Percentiles rank a stretch among this genome's conserved stretches.
Conservation (phyloP, 495 filamentous ascomycete genomes). For the Aspergillus funiculosus region DNA sequence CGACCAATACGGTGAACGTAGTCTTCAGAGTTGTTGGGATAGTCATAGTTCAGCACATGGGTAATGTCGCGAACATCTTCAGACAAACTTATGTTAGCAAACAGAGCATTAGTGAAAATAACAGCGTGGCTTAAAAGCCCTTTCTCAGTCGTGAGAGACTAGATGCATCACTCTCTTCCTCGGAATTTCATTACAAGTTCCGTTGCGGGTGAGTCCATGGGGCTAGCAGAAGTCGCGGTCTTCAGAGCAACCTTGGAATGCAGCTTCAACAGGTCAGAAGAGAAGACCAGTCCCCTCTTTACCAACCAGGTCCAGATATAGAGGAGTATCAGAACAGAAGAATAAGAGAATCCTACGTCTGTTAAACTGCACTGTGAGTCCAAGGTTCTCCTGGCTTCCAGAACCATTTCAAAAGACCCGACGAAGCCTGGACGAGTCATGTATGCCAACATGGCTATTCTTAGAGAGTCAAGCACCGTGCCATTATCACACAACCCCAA, state of each 20-base stretch:
- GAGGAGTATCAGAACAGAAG: slow-evolving; percentile 57
- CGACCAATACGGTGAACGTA: slow-evolving; percentile 97
- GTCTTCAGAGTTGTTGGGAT: slow-evolving; percentile 99
- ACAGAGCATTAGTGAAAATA: slow-evolving; percentile 42
- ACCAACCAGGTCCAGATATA: slow-evolving; percentile 65
- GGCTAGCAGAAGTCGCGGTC: slow-evolving; percentile 65
- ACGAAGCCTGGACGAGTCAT: slow-evolving; percentile 79
- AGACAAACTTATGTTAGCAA: slow-evolving; percentile 70
- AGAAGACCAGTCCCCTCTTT: slow-evolving; percentile 69
- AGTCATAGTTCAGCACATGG: slow-evolving; percentile 99
- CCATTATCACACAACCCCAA: slow-evolving; percentile 63
- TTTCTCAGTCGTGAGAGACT: slow-evolving; percentile 57
- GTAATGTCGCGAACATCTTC: slow-evolving; percentile 99
- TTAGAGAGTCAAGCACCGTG: slow-evolving; percentile 88
- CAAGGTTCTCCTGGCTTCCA: slow-evolving; percentile 73
- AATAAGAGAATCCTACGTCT: slow-evolving; percentile 40
- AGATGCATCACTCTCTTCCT: slow-evolving; percentile 65
- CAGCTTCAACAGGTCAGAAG: slow-evolving; percentile 63
- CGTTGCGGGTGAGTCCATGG: slow-evolving; percentile 43
- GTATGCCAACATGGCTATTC: slow-evolving; percentile 59
- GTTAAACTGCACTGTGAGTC: slow-evolving; percentile 72
- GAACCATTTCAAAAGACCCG: slow-evolving; percentile 68
- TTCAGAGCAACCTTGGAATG: slow-evolving; percentile 63
- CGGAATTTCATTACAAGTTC: slow-evolving; percentile 57
- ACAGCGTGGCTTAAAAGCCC: slow-evolving; percentile 49